phyloP scores from a whole-genome alignment of 306 rosid genomes.

The Lagenaria siceraria region DNA sequence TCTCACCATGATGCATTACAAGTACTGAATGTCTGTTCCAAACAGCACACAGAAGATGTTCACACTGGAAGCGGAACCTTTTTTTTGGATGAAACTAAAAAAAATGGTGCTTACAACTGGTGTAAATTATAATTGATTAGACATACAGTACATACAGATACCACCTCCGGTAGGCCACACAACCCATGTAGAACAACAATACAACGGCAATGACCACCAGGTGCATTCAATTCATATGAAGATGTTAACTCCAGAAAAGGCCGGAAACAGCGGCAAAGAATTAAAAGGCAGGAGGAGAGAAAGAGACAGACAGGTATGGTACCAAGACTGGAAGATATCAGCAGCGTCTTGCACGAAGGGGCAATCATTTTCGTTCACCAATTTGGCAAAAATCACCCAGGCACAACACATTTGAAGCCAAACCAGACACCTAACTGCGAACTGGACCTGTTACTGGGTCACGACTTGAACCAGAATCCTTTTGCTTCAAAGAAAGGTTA shows the following conservation, averaged over 20 bases:
- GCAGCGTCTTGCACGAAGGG: constrained; percentile 1
- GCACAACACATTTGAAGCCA: constrained; percentile 26
- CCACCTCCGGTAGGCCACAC: constrained; percentile 16
- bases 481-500: constrained; percentile 74
- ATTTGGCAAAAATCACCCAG: constrained; percentile 17
- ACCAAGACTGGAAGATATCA: constrained; percentile 3
- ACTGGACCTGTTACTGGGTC: constrained; percentile 69
- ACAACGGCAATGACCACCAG: constrained; percentile 13
- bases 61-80: constrained; percentile 7
- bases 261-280: constrained; percentile 3
- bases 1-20: constrained; percentile 17
- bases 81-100: neutral
- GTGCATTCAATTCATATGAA: constrained; percentile 8
- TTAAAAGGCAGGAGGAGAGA: neutral
- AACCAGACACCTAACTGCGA: constrained; percentile 41
- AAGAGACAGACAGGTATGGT: neutral
- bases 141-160: constrained; percentile 11
- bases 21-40: constrained; percentile 15
- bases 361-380: neutral
- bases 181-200: neutral
- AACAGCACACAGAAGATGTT: constrained; percentile 20
- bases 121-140: constrained; percentile 1
- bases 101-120: constrained; percentile 5
- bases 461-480: constrained; percentile 66
- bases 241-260: constrained; percentile 5